These are phyloP conservation scores for Dunaliella sp. DNA, from an alignment of 139 green algal genomes.

Conservation along the genomic window DNA sequence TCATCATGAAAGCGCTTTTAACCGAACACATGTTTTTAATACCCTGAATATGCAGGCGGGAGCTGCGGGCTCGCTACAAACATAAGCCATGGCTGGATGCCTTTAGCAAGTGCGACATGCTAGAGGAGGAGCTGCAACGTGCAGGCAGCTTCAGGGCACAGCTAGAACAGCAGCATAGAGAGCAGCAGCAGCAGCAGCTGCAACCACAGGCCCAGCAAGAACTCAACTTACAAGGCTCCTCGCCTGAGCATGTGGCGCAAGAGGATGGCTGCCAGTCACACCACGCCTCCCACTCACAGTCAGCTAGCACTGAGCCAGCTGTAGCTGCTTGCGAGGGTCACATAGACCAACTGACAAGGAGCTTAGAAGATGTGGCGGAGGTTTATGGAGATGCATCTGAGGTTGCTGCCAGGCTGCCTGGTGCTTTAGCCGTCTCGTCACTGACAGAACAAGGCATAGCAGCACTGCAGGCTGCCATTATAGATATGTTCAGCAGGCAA, in stretches of 20 bases:
- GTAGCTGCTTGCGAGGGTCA: background rate
- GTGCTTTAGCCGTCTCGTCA: slow-evolving; percentile 64
- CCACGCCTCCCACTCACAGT: background rate
- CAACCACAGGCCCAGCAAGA: background rate
- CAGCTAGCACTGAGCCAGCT: background rate
- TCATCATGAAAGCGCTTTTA: no score
- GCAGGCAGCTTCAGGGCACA: background rate
- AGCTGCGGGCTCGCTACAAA: slow-evolving; percentile 69
- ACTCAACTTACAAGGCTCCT: background rate
- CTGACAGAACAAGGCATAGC: slow-evolving; percentile 66
- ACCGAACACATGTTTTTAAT: no score
- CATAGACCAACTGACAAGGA: background rate
- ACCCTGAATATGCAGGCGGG: slow-evolving; percentile 21
- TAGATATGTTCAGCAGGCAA: slow-evolving; percentile 50
- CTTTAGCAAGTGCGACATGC: slow-evolving; percentile 88
- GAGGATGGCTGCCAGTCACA: no score
- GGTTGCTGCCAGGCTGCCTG: slow-evolving; percentile 45
- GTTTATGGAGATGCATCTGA: slow-evolving; percentile 7
- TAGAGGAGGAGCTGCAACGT: slow-evolving; percentile 51
- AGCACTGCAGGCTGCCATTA: slow-evolving; percentile 56
- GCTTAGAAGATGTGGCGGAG: background rate
- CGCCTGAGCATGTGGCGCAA: background rate
- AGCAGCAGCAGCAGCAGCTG: slow-evolving; percentile 4
- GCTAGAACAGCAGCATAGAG: background rate
- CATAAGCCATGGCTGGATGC: slow-evolving; percentile 90